phyloP scores from a whole-genome alignment of 257 asterid genomes.

The Capsicum pubescens region DNA sequence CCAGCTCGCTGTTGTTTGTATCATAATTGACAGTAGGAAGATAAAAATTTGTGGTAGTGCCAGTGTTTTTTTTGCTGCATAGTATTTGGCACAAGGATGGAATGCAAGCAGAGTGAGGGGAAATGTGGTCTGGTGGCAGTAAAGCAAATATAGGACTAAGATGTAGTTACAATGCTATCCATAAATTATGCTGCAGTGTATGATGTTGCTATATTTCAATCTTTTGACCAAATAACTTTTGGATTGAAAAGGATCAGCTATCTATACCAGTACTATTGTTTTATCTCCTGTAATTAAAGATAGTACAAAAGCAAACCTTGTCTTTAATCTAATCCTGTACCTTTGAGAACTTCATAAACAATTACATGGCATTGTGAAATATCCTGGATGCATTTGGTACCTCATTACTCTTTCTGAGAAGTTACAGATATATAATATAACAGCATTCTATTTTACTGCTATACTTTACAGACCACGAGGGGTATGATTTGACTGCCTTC shows the following conservation, averaged over 20 bases:
- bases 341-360: constrained; percentile 7
- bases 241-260: background rate
- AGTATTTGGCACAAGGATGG: constrained; percentile 9
- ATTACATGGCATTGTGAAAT: background rate
- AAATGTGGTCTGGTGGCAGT: constrained; percentile 12
- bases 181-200: constrained; percentile 8
- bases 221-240: constrained; percentile 1
- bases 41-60: background rate
- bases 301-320: background rate
- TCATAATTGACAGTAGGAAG: constrained; percentile 3
- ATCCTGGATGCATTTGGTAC: background rate
- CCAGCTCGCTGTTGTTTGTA: background rate
- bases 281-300: background rate
- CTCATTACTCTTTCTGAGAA: constrained; percentile 6
- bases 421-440: constrained; percentile 4
- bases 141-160: constrained; percentile 24
- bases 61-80: background rate
- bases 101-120: constrained; percentile 2
- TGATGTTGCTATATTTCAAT: constrained; percentile 6
- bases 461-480: constrained; percentile 37
- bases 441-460: constrained; percentile 22
- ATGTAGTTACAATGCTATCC: background rate
- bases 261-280: background rate
- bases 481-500: constrained; percentile 38
- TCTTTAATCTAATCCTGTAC: background rate